These are phyloP conservation scores for Hansenula sp. DNA, from an alignment of 1,139 yeast genomes.

Conservation along the genomic window DNA sequence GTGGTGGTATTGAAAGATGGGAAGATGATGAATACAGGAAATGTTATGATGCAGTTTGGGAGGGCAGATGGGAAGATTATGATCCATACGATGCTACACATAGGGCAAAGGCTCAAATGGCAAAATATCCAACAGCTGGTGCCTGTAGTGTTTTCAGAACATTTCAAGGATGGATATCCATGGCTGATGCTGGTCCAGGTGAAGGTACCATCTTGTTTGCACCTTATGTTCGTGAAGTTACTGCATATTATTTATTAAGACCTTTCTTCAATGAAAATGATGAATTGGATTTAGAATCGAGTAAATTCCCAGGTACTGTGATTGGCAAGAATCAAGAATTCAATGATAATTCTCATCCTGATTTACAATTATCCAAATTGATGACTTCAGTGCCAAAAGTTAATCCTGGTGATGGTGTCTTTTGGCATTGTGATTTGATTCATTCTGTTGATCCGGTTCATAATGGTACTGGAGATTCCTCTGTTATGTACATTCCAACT, in stretches of 20 bases:
- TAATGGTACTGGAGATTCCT: conserved; percentile 34
- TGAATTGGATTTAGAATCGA: conserved; percentile 18
- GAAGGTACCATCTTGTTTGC: conserved; percentile 42
- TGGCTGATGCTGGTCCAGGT: conserved; percentile 34
- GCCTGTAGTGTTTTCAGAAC: conserved; percentile 38
- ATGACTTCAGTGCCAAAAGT: conserved; percentile 34
- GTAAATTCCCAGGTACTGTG: conserved; percentile 28
- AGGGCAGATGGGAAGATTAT: conserved; percentile 44
- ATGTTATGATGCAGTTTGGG: conserved; percentile 37
- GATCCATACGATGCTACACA: conserved; percentile 40
- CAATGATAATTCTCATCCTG: conserved; percentile 26
- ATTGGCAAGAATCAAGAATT: conserved; percentile 33
- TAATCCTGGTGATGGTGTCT: conserved; percentile 39
- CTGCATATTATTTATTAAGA: conserved; percentile 40
- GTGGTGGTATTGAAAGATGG: conserved; percentile 47
- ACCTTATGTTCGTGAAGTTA: conserved; percentile 35
- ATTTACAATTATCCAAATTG: conserved; percentile 25
- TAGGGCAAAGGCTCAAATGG: conserved; percentile 33
- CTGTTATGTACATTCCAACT: conserved; percentile 36
- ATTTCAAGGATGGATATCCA: conserved; percentile 47
- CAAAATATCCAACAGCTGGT: conserved; percentile 32
- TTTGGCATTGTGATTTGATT: conserved; percentile 46
- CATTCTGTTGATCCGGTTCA: conserved; percentile 46
- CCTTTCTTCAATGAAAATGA: conserved; percentile 38
- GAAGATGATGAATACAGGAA: conserved; percentile 37